Conservation (phyloP, 768 basidiomycete genomes). For the Boletus vermiculosoides region DNA sequence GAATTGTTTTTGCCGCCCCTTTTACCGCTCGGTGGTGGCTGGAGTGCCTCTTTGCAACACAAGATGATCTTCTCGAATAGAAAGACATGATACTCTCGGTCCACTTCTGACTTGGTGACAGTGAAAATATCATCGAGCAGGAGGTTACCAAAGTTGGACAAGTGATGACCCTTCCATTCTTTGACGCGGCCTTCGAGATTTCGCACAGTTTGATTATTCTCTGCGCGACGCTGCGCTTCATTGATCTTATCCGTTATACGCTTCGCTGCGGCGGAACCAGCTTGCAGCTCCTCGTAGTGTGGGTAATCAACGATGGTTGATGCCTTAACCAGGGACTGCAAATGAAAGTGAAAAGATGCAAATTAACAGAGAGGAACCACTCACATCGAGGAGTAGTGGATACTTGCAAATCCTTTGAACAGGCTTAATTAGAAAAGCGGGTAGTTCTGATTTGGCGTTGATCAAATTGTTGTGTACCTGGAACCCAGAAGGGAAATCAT, state of each 20-base stretch:
- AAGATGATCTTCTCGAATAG: conserved; percentile 98
- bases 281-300: conserved; percentile 76
- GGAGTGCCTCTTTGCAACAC: conserved; percentile 91
- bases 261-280: conserved; percentile 82
- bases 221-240: conserved; percentile 87
- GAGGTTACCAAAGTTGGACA: conserved; percentile 91
- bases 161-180: conserved; percentile 98
- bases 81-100: conserved; percentile 98
- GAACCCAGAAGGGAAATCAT: conserved; percentile 8
- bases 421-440: conserved; percentile 97
- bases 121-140: conserved; percentile 93
- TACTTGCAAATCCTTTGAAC: conserved; percentile 99
- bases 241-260: conserved; percentile 95
- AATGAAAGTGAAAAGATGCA: conserved; percentile 3
- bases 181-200: conserved; percentile 84
- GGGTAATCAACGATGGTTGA: conserved; percentile 61
- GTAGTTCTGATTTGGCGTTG: conserved; percentile 88
- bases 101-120: conserved; percentile 94
- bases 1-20: conserved; percentile 84
- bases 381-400: conserved; percentile 86
- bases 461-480: conserved; percentile 82
- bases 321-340: conserved; percentile 73
- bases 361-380: conserved; percentile 30
- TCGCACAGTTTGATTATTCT: conserved; percentile 89
- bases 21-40: conserved; percentile 55